Base-by-base conservation (phyloP, 768 basidiomycete genomes). In the Naganishia randhawae region DNA sequence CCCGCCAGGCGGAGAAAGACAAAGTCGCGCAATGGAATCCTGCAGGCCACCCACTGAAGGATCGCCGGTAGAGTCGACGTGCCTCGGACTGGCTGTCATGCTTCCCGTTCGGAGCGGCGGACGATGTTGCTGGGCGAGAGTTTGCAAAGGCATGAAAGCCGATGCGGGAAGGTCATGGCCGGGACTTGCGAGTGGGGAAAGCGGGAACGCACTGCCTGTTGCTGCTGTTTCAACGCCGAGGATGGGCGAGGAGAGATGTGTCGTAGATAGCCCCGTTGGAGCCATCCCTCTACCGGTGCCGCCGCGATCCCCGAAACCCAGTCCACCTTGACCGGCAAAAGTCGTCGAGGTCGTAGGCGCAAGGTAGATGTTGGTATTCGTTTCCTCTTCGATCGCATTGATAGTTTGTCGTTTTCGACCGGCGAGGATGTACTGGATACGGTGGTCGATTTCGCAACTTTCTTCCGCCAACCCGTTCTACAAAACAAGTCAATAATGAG, bases 321-420 rank as follows among this genome's bases (percentile, higher is more conserved):
- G 85, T 27, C 91, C 89, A 48, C 91, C 83, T 27, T 94, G 85
- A 45, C 94, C 94, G 72, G 90, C 86, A 80, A 97, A 99, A 69
- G 97, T 91, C 75, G 97, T 97, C 61, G 95, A 97, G 0, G 89
- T 94, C 0, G 95, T 97, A 10, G 57, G 57, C 19, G 95, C 94
- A 71, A 90, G 86, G 80, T 97, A 98, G 70, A 98, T 91, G 75
- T 97, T 98, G 63, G 95, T 97, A 0, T 89, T 94, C 0, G 95
- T 97, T 80, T 97, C 93, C 80, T 97, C 92, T 77, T 95, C 92
- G 57, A 99, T 95, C 9, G 88, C 84, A 79, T 98, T 95, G 39
- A 99, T 83, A 35, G 88, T 85, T 68, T 84, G 83, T 53, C 94
- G 89, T 80, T 95, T 95, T 68, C 91, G 87, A 42, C 91, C 91